These are phyloP conservation scores for Tuber aestivum DNA, from an alignment of 495 filamentous ascomycete species.

Conservation along the genomic window DNA sequence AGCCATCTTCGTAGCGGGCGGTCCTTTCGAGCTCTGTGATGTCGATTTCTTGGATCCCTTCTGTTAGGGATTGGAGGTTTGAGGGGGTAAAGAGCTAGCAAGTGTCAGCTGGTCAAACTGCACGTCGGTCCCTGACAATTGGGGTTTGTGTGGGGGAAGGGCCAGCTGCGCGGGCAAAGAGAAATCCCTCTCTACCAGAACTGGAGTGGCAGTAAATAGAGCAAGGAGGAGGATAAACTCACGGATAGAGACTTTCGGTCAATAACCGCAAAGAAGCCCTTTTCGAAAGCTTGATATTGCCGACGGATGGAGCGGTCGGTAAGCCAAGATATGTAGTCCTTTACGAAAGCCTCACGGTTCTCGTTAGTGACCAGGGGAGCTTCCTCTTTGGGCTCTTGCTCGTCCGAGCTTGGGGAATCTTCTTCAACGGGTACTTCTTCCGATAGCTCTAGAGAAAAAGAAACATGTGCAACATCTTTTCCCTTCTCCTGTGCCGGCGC, in stretches of 20 bases:
- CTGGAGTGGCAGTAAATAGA: neutral
- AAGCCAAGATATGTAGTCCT: constrained; percentile 83
- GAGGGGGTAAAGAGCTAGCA: constrained; percentile 58
- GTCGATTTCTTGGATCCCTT: constrained; percentile 72
- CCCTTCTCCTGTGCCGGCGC: neutral
- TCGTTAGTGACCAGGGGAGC: constrained; percentile 62
- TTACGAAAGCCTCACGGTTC: constrained; percentile 71
- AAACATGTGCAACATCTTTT: constrained; percentile 2
- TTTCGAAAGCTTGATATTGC: constrained; percentile 72
- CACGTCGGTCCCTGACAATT: neutral
- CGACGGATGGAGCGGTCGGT: constrained; percentile 68
- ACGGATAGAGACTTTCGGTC: constrained; percentile 55
- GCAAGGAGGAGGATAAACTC: neutral
- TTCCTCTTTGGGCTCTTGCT: constrained; percentile 45
- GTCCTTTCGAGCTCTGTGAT: constrained; percentile 61
- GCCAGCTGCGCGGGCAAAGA: neutral
- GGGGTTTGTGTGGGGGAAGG: neutral
- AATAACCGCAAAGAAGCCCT: constrained; percentile 74
- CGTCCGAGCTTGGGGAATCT: neutral
- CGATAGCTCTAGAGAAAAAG: neutral
- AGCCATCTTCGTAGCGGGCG: constrained; percentile 72
- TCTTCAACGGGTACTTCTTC: neutral
- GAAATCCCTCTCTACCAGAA: neutral
- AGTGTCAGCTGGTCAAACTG: neutral
- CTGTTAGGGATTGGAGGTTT: constrained; percentile 67